Conservation (phyloP, 108 stramenopile genomes). For the Mediolabrus comicus region DNA sequence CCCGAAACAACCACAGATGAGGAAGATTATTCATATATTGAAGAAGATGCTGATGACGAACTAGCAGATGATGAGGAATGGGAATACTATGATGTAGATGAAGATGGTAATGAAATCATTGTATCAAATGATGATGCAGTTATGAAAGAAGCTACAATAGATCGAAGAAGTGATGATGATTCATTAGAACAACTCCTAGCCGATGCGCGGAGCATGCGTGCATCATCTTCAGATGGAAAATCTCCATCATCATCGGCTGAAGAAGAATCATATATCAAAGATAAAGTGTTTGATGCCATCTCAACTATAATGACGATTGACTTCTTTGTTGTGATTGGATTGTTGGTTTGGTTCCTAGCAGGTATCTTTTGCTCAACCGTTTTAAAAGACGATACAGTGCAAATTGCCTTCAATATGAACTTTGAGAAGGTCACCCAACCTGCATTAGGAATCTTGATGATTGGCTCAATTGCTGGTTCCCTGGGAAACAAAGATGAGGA, state of each 20-base stretch:
- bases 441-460: conserved; percentile 90
- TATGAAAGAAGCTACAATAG: neutral
- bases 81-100: conserved; percentile 54
- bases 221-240: conserved; percentile 13
- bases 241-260: neutral
- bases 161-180: conserved; percentile 32
- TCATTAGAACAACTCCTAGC: conserved; percentile 68
- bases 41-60: conserved; percentile 12
- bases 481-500: conserved; percentile 36
- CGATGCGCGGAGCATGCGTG: conserved; percentile 66
- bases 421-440: conserved; percentile 46
- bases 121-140: neutral
- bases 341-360: conserved; percentile 86
- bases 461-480: conserved; percentile 68
- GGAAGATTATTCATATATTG: neutral
- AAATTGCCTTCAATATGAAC: conserved; percentile 90
- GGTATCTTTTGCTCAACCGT: conserved; percentile 82
- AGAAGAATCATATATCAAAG: conserved; percentile 25
- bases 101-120: conserved; percentile 28
- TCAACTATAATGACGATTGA: conserved; percentile 89
- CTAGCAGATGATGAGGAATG: conserved; percentile 36
- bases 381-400: conserved; percentile 82
- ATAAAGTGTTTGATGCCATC: conserved; percentile 57
- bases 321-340: conserved; percentile 87
- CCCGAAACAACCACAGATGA: neutral